phyloP scores from a whole-genome alignment of 108 stramenopile genomes.

The Cyclotella atomus region DNA sequence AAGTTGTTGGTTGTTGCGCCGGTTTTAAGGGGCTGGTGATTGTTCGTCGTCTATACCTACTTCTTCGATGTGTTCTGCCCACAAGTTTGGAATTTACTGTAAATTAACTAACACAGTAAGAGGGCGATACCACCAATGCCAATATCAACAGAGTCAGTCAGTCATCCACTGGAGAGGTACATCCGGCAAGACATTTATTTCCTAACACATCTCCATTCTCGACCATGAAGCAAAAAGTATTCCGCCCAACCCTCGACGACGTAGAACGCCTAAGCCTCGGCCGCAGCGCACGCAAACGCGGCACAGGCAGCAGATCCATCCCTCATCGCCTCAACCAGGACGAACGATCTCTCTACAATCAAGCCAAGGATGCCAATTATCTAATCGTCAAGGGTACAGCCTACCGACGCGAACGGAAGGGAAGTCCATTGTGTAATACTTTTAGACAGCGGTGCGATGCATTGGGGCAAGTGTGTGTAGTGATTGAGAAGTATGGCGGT shows the following conservation, averaged over 20 bases:
- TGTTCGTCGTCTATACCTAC: too few relatives aligned
- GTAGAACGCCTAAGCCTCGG: conserved; percentile 43
- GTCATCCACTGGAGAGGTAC: too few relatives aligned
- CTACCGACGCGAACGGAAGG: conserved; percentile 53
- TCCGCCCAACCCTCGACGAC: conserved; percentile 26
- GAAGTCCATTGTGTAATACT: conserved; percentile 48
- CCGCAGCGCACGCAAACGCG: conserved; percentile 39
- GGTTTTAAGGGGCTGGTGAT: too few relatives aligned
- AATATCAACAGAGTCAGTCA: too few relatives aligned
- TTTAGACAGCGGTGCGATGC: conserved; percentile 66
- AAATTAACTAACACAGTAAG: too few relatives aligned
- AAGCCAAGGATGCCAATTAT: conserved; percentile 38
- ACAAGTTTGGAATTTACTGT: too few relatives aligned
- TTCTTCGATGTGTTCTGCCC: too few relatives aligned
- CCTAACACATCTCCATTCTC: neutral
- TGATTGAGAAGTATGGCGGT: conserved; percentile 5
- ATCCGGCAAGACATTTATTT: too few relatives aligned
- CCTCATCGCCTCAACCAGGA: conserved; percentile 50
- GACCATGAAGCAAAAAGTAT: conserved; percentile 13
- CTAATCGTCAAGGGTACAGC: conserved; percentile 54
- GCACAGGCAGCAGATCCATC: conserved; percentile 45
- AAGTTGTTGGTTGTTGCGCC: too few relatives aligned
- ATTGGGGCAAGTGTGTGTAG: conserved; percentile 1
- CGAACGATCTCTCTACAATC: conserved; percentile 28
- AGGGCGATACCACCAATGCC: too few relatives aligned